A percentile compares a stretch with the other conserved stretches of the same genome.
phyloP scores from a whole-genome alignment of 2,329 filamentous ascomycete species.

The Cladosporium sp. region DNA sequence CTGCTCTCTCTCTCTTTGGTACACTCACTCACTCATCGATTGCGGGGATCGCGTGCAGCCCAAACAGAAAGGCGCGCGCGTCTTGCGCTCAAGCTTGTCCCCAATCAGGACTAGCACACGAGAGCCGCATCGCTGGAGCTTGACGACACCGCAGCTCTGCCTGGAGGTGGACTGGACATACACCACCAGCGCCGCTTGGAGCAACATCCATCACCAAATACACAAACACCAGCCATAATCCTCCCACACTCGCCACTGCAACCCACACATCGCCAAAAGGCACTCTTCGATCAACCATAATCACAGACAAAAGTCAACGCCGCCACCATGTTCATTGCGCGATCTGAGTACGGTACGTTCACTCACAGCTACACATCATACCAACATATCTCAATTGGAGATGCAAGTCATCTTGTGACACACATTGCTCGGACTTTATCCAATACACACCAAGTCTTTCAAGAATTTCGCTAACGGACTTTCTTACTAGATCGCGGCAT shows the following conservation, averaged over 20 bases:
- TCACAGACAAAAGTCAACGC: not conserved
- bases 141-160: conserved; percentile 20
- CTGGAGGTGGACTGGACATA: not conserved
- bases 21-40: not conserved
- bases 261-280: not conserved
- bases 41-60: conserved; percentile 14
- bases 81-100: not conserved
- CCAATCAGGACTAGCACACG: not conserved
- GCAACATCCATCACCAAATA: not conserved
- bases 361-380: conserved; percentile 19
- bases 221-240: not conserved
- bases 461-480: conserved; percentile 23
- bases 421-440: not conserved
- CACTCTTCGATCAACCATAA: not conserved
- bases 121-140: conserved; percentile 12
- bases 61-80: conserved; percentile 18
- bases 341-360: conserved; percentile 95
- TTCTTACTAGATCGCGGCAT: conserved; percentile 81
- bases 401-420: not conserved
- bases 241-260: not conserved
- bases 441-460: not conserved
- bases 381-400: not conserved
- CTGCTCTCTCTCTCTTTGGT: not conserved
- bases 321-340: conserved; percentile 91
- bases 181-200: not conserved